Conservation (phyloP, 768 basidiomycete genomes). For the Russula ochroleuca region DNA sequence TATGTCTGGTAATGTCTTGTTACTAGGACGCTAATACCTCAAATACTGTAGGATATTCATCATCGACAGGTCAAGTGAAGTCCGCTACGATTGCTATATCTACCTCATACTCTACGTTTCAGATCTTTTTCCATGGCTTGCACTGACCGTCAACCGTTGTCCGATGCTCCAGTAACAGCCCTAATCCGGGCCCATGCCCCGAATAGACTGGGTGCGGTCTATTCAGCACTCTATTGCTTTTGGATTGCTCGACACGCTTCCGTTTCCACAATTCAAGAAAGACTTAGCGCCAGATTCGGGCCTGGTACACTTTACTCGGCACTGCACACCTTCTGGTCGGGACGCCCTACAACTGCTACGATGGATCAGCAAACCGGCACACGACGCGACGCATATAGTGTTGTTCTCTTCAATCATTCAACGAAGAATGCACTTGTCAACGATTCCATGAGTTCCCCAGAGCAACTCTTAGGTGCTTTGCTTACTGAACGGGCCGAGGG, state of each 20-base stretch:
- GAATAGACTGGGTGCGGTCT: conserved; percentile 56
- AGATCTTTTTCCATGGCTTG: conserved; percentile 51
- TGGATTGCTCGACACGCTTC: conserved; percentile 50
- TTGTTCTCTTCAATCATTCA: conserved; percentile 45
- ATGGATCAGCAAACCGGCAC: conserved; percentile 24
- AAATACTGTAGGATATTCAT: conserved; percentile 46
- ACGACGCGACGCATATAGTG: conserved; percentile 53
- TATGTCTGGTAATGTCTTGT: conserved; percentile 33
- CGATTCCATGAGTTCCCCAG: conserved; percentile 45
- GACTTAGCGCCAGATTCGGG: conserved; percentile 26
- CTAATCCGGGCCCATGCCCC: conserved; percentile 38
- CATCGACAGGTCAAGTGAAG: conserved; percentile 40
- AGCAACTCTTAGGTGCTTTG: conserved; percentile 41
- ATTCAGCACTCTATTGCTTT: conserved; percentile 51
- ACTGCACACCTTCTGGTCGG: conserved; percentile 49
- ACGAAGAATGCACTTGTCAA: conserved; percentile 36
- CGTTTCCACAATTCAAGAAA: conserved; percentile 31
- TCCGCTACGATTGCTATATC: neutral
- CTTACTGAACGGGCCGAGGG: conserved; percentile 35
- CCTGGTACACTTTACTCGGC: conserved; percentile 48
- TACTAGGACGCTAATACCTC: neutral
- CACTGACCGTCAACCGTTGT: conserved; percentile 43
- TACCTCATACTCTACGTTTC: neutral
- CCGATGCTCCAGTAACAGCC: conserved; percentile 39
- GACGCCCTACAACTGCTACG: conserved; percentile 40